phyloP scores from a whole-genome alignment of 306 rosid species.

The Dryas drummondii region DNA sequence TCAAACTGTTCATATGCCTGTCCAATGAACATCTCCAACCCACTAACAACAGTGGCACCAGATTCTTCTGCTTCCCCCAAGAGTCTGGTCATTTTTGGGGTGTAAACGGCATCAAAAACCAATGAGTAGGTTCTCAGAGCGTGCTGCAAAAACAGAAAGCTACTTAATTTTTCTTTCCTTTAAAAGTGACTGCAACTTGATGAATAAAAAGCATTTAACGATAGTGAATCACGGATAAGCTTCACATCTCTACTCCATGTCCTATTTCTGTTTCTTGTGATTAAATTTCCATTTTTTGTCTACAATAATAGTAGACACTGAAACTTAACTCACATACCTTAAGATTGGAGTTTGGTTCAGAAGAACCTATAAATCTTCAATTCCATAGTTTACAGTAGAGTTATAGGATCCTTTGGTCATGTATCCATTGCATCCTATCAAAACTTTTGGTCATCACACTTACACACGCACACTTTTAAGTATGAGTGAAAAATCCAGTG shows the following conservation, averaged over 20 bases:
- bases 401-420: no score
- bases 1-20: slow-evolving; percentile 86
- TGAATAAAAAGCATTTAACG: not conserved
- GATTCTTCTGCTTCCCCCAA: slow-evolving; percentile 86
- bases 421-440: no score
- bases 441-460: no score
- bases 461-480: no score
- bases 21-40: slow-evolving; percentile 84
- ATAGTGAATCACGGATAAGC: no score
- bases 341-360: not conserved
- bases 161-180: slow-evolving; percentile 25
- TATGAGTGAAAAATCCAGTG: no score
- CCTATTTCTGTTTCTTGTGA: no score
- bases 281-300: no score
- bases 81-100: slow-evolving; percentile 82
- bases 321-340: not conserved
- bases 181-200: slow-evolving; percentile 21
- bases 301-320: no score
- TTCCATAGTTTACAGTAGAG: no score
- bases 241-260: no score
- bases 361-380: not conserved
- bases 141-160: slow-evolving; percentile 56
- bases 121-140: slow-evolving; percentile 65
- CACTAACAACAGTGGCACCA: slow-evolving; percentile 71
- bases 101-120: slow-evolving; percentile 92